Percentiles rank a stretch among this genome's conserved stretches.
These are phyloP conservation scores for Trametes pubescens DNA, from an alignment of 1,284 basidiomycete genomes.

Conservation along the genomic window DNA sequence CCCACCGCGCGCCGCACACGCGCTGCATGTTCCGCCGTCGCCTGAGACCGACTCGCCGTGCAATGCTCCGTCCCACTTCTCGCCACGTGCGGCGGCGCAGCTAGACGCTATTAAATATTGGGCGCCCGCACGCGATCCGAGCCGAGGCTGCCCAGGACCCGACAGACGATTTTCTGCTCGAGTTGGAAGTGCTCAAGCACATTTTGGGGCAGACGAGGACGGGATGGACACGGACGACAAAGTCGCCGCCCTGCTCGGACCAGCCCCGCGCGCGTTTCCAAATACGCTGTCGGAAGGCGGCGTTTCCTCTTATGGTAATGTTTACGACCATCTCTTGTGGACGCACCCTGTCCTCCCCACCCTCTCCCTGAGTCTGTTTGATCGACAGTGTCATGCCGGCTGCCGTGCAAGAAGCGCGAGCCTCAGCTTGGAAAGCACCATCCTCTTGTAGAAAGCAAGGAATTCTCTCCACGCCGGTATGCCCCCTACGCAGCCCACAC, in stretches of 20 bases:
- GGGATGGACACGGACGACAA: background rate
- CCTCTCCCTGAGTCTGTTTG: background rate
- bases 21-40: background rate
- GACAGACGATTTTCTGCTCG: background rate
- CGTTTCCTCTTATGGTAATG: constrained; percentile 12
- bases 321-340: background rate
- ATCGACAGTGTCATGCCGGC: background rate
- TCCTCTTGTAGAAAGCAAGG: too few species aligned
- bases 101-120: constrained; percentile 5
- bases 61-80: constrained; percentile 18
- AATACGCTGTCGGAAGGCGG: constrained; percentile 20
- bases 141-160: background rate
- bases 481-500: too few species aligned
- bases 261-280: constrained; percentile 1
- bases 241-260: constrained; percentile 11
- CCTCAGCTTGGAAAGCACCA: background rate
- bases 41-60: constrained; percentile 10
- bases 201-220: background rate
- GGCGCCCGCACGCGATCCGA: background rate
- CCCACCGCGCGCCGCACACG: constrained; percentile 9
- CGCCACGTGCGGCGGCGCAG: constrained; percentile 18
- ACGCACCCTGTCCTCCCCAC: background rate
- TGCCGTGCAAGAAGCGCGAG: background rate
- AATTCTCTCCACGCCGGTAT: background rate
- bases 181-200: background rate